Percentiles rank a stretch among this genome's conserved stretches.
Conservation (phyloP, 225 moss, liverwort and hornwort genomes). For the Neckera pumila region DNA sequence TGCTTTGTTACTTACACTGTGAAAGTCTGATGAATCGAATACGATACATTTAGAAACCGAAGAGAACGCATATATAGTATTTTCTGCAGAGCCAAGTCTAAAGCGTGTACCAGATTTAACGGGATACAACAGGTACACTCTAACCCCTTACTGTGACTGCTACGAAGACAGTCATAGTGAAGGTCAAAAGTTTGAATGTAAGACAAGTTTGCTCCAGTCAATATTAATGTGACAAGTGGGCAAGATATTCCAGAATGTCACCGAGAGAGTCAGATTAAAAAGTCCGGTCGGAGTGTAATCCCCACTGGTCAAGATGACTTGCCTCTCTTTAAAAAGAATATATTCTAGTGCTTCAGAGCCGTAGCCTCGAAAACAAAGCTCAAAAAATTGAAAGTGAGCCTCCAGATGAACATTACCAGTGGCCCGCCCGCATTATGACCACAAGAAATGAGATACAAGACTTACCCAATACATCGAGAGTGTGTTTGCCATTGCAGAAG, state of each 20-base stretch:
- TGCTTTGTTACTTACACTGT: neutral
- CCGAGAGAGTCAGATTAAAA: neutral
- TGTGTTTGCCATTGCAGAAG: conserved; percentile 80
- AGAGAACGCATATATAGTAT: neutral
- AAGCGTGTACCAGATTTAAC: neutral
- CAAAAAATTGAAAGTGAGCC: neutral
- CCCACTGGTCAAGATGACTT: neutral
- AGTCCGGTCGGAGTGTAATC: neutral
- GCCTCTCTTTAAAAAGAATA: neutral
- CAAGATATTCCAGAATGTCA: neutral
- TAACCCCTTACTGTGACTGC: neutral
- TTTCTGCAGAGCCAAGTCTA: neutral
- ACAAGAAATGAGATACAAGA: neutral
- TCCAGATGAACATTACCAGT: neutral
- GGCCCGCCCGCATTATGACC: neutral
- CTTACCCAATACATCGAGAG: conserved; percentile 49
- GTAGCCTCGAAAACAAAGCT: neutral
- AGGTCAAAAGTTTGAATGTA: neutral
- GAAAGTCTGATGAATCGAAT: neutral
- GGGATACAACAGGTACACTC: neutral
- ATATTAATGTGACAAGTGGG: neutral
- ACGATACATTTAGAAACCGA: neutral
- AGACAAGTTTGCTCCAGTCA: neutral
- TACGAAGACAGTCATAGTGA: neutral
- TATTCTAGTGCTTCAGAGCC: too few relatives aligned